Conservation (phyloP, 148 eudicot genomes). For the Vaccinium corymbosum region DNA sequence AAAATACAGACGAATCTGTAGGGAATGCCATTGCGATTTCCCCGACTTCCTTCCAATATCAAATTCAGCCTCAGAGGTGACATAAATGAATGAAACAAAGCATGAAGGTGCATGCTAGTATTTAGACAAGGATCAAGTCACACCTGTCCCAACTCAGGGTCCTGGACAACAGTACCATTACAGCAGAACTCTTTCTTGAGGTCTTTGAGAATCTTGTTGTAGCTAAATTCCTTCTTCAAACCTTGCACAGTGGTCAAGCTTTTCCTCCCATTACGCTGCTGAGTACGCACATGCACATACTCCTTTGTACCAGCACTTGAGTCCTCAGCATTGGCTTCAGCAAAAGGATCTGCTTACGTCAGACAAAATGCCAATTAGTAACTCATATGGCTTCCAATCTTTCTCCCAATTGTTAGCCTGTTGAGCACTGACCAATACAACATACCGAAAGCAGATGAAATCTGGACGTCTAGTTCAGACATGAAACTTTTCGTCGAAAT, state of each 20-base stretch:
- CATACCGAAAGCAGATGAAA: conserved; percentile 7
- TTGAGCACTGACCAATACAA: not conserved
- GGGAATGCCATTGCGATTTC: not conserved
- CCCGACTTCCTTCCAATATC: not conserved
- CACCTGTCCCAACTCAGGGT: not conserved
- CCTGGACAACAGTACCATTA: conserved; percentile 1
- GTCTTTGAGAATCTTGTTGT: conserved; percentile 3
- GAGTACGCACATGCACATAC: conserved; percentile 7
- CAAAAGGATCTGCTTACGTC: not conserved
- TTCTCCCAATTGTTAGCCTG: not conserved
- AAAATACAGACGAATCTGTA: not conserved
- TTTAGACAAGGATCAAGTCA: not conserved
- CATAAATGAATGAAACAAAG: not conserved
- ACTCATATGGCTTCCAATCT: not conserved
- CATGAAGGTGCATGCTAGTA: not conserved
- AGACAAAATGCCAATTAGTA: not conserved
- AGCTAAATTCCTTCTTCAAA: conserved; percentile 2
- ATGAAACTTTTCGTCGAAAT: not conserved
- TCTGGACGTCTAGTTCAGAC: not conserved
- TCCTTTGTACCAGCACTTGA: not conserved
- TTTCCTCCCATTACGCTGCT: conserved; percentile 2
- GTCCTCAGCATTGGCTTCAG: not conserved
- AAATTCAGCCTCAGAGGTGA: not conserved
- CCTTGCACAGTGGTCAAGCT: conserved; percentile 3
- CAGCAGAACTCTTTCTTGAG: conserved; percentile 6